Conservation (phyloP, 169 alveolate genomes). For the Cryptosporidium sp. region DNA sequence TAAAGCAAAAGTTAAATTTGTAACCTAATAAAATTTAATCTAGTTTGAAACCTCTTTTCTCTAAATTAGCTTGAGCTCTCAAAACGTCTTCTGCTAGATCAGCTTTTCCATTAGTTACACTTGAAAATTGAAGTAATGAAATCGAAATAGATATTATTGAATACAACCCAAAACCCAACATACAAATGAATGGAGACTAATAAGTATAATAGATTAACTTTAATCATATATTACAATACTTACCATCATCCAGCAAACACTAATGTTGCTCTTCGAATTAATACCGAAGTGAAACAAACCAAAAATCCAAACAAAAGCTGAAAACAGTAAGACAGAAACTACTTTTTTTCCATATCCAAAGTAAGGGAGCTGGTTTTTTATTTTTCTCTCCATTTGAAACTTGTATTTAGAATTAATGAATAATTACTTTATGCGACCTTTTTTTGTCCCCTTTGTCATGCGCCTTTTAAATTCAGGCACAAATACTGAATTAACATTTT, state of each 20-base stretch:
- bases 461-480: not conserved
- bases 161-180: slow-evolving; percentile 24
- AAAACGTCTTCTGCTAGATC: slow-evolving; percentile 56
- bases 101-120: slow-evolving; percentile 43
- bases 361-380: slow-evolving; percentile 17
- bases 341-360: slow-evolving; percentile 62
- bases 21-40: not conserved
- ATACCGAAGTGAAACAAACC: slow-evolving; percentile 27
- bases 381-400: not conserved
- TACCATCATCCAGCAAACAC: slow-evolving; percentile 48
- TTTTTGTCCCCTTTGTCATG: slow-evolving; percentile 27
- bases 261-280: not conserved
- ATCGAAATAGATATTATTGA: slow-evolving; percentile 42
- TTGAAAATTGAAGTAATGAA: slow-evolving; percentile 48
- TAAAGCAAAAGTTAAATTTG: not conserved
- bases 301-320: slow-evolving; percentile 7
- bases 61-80: slow-evolving; percentile 43
- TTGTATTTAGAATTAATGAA: not conserved
- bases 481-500: not conserved
- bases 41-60: slow-evolving; percentile 49
- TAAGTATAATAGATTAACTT: not conserved
- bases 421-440: not conserved
- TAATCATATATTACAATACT: not conserved
- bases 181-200: slow-evolving; percentile 36
- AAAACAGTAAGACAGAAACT: not conserved